Evolutionary conservation across 73 alveolate species (phyloP).

Genomic region (Urostyla sp.): DNA sequence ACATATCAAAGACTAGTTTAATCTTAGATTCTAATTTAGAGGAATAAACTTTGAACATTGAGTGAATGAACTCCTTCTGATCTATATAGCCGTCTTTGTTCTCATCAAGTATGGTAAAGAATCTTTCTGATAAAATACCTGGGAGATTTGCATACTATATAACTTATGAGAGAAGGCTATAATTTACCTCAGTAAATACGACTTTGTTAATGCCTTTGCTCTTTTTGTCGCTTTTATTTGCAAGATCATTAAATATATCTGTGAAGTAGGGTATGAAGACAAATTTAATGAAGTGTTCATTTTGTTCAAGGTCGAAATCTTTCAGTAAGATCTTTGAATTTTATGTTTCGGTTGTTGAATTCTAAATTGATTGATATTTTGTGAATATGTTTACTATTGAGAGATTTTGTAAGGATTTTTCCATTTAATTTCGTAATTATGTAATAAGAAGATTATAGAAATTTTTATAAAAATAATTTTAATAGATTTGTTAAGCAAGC

Average conservation of each 20-base stretch:
- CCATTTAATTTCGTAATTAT: no score
- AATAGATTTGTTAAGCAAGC: no score
- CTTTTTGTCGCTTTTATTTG: conserved; percentile 60
- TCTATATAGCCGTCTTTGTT: conserved; percentile 68
- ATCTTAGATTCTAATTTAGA: conserved; percentile 62
- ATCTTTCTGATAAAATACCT: conserved; percentile 70
- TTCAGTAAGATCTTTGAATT: conserved; percentile 18
- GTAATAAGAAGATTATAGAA: no score
- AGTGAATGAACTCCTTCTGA: conserved; percentile 65
- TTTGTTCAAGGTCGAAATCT: conserved; percentile 43
- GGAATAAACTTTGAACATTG: conserved; percentile 67
- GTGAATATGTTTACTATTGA: no score
- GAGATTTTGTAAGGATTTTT: no score
- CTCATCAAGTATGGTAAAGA: conserved; percentile 62
- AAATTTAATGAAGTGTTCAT: conserved; percentile 64
- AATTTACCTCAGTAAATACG: conserved; percentile 42
- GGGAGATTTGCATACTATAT: conserved; percentile 68
- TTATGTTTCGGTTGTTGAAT: no score
- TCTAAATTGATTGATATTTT: no score
- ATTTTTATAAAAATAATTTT: no score
- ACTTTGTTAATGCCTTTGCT: conserved; percentile 64
- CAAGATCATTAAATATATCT: conserved; percentile 67
- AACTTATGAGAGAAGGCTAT: not conserved
- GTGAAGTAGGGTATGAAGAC: conserved; percentile 75
- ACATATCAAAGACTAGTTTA: conserved; percentile 71